These are phyloP conservation scores for Aspergillus ostianus DNA, from an alignment of 495 filamentous ascomycete species.

Conservation along the genomic window DNA sequence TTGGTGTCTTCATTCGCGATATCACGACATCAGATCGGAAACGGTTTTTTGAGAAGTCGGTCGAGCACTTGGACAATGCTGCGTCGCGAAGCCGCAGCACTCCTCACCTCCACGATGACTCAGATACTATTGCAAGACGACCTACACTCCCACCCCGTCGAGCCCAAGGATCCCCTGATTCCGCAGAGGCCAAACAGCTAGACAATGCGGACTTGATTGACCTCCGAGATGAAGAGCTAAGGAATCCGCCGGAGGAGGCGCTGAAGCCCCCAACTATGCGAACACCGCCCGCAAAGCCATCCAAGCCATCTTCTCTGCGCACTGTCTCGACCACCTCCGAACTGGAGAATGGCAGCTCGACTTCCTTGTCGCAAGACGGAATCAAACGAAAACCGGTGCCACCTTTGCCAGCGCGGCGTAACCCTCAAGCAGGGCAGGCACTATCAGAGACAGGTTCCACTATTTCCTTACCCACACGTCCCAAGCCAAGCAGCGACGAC, in stretches of 20 bases:
- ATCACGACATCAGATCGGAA: slow-evolving; percentile 72
- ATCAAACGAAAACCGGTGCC: slow-evolving; percentile 46
- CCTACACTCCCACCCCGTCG: slow-evolving; percentile 41
- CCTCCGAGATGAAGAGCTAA: slow-evolving; percentile 50
- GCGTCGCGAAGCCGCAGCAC: slow-evolving; percentile 27
- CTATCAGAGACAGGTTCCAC: slow-evolving; percentile 19
- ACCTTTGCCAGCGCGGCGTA: slow-evolving; percentile 42
- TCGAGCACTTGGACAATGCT: slow-evolving; percentile 34
- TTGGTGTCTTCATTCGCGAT: slow-evolving; percentile 90
- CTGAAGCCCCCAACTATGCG: slow-evolving; percentile 22
- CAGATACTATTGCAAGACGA: slow-evolving; percentile 28
- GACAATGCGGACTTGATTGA: slow-evolving; percentile 62
- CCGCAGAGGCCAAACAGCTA: slow-evolving; percentile 28
- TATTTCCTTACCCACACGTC: slow-evolving; percentile 6
- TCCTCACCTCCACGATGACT: slow-evolving; percentile 26
- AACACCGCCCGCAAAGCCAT: slow-evolving; percentile 58
- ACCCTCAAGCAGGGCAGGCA: slow-evolving; percentile 10
- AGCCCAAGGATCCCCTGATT: slow-evolving; percentile 19
- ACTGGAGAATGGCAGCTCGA: slow-evolving; percentile 7
- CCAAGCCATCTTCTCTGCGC: slow-evolving; percentile 66
- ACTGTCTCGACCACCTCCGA: slow-evolving; percentile 29
- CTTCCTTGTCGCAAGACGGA: slow-evolving; percentile 15
- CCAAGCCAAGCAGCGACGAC: slow-evolving; percentile 1
- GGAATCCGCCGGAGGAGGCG: slow-evolving; percentile 8
- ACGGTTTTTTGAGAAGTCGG: slow-evolving; percentile 75